Percentiles rank a stretch among this genome's conserved stretches.
phyloP scores from a whole-genome alignment of 257 asterid species.

The Knoxia roxburghii region DNA sequence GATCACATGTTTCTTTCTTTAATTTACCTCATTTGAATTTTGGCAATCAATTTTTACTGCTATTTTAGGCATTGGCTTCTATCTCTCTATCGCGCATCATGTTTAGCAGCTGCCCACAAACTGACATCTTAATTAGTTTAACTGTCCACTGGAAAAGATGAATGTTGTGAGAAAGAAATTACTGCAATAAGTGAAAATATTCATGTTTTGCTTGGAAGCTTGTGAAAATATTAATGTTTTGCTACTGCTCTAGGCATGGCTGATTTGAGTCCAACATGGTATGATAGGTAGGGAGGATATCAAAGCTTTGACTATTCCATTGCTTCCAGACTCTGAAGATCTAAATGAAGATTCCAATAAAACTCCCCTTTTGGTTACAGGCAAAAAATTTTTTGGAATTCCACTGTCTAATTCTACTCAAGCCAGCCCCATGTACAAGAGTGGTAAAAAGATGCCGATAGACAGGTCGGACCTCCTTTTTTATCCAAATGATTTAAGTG shows the following conservation, averaged over 20 bases:
- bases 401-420: constrained; percentile 71
- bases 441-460: constrained; percentile 23
- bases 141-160: too few species aligned
- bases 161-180: too few species aligned
- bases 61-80: too few species aligned
- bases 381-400: constrained; percentile 51
- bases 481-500: constrained; percentile 35
- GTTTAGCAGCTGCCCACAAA: too few species aligned
- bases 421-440: constrained; percentile 55
- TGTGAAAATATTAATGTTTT: neutral
- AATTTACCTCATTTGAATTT: too few species aligned
- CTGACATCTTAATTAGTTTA: too few species aligned
- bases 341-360: constrained; percentile 33
- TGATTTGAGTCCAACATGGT: neutral
- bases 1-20: too few species aligned
- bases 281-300: constrained; percentile 40
- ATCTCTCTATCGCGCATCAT: too few species aligned
- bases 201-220: too few species aligned
- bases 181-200: too few species aligned
- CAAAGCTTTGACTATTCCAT: constrained; percentile 37
- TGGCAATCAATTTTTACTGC: too few species aligned
- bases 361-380: constrained; percentile 48
- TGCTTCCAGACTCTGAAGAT: constrained; percentile 41
- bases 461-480: constrained; percentile 33
- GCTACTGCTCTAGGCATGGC: neutral